A percentile compares a stretch with the other conserved stretches of the same genome.
These are phyloP conservation scores for Avicennia marina DNA, from an alignment of 257 asterid species.

Conservation along the genomic window DNA sequence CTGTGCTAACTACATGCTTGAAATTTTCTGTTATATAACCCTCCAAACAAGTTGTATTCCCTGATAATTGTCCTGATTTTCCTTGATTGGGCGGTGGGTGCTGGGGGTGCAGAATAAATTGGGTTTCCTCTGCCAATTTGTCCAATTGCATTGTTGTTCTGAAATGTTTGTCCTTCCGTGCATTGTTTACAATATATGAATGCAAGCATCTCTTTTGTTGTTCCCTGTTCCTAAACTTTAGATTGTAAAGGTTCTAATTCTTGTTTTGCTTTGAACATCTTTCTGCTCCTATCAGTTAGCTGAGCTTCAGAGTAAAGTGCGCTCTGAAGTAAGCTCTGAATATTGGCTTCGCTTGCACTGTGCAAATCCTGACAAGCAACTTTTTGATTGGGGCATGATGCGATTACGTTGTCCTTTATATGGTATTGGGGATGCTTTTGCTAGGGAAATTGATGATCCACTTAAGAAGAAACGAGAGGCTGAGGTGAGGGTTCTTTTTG, in stretches of 20 bases:
- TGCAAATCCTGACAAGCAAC: constrained; percentile 78
- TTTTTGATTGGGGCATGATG: constrained; percentile 99
- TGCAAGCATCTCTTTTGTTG: neutral
- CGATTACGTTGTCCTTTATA: constrained; percentile 72
- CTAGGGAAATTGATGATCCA: constrained; percentile 82
- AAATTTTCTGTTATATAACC: too few relatives aligned
- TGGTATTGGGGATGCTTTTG: constrained; percentile 96
- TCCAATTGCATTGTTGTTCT: too few relatives aligned
- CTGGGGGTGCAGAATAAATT: too few relatives aligned
- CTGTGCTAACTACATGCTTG: too few relatives aligned
- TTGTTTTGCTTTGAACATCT: constrained; percentile 15
- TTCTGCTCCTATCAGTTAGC: constrained; percentile 57
- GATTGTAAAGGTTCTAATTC: constrained; percentile 6
- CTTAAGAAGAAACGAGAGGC: constrained; percentile 92
- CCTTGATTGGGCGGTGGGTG: too few relatives aligned
- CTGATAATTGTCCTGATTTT: too few relatives aligned
- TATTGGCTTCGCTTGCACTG: constrained; percentile 94
- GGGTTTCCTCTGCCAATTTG: too few relatives aligned
- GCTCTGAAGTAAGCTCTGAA: constrained; percentile 87
- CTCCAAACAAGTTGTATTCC: too few relatives aligned
- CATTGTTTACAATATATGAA: too few relatives aligned
- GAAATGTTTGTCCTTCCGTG: too few relatives aligned
- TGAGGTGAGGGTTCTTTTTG: constrained; percentile 46
- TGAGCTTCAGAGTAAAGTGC: constrained; percentile 75
- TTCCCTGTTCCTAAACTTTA: constrained; percentile 12